These are phyloP conservation scores for Hymenoscyphus repandus DNA, from an alignment of 2,329 filamentous ascomycete genomes.

Conservation along the genomic window DNA sequence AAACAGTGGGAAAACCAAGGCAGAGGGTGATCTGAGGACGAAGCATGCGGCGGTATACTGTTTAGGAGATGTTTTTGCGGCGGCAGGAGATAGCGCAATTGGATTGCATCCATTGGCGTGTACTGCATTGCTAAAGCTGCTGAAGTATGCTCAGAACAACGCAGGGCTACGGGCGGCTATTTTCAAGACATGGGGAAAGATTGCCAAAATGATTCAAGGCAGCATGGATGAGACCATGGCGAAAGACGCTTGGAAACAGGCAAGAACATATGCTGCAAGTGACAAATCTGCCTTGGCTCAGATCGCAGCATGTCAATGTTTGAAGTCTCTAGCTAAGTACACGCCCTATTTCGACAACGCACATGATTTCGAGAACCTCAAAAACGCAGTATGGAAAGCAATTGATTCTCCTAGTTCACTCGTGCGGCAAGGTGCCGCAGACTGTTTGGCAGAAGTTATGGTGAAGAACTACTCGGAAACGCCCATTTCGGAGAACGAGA, in stretches of 20 bases:
- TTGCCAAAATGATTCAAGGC: conserved; percentile 66
- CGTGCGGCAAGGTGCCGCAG: conserved; percentile 80
- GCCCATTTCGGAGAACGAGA: conserved; percentile 42
- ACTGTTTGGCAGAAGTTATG: conserved; percentile 76
- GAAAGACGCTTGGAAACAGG: conserved; percentile 92
- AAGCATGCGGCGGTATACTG: conserved; percentile 87
- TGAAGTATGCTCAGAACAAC: conserved; percentile 75
- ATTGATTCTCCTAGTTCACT: conserved; percentile 72
- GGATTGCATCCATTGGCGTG: conserved; percentile 72
- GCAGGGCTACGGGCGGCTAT: conserved; percentile 76
- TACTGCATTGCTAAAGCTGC: conserved; percentile 66
- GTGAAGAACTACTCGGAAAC: conserved; percentile 73
- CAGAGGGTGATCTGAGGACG: conserved; percentile 68
- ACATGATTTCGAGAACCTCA: conserved; percentile 84
- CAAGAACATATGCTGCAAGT: conserved; percentile 64
- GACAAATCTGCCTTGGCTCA: conserved; percentile 85
- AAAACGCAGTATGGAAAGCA: conserved; percentile 75
- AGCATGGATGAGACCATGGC: conserved; percentile 80
- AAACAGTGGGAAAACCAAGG: conserved; percentile 65
- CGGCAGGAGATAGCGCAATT: conserved; percentile 91
- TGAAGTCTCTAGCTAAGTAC: conserved; percentile 65
- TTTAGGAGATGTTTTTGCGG: conserved; percentile 81
- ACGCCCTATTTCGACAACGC: conserved; percentile 84
- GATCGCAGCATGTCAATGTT: conserved; percentile 70
- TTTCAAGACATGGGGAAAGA: conserved; percentile 69